Base-by-base conservation (phyloP, 2,329 filamentous ascomycete species). In the Exserohilum rostratum region DNA sequence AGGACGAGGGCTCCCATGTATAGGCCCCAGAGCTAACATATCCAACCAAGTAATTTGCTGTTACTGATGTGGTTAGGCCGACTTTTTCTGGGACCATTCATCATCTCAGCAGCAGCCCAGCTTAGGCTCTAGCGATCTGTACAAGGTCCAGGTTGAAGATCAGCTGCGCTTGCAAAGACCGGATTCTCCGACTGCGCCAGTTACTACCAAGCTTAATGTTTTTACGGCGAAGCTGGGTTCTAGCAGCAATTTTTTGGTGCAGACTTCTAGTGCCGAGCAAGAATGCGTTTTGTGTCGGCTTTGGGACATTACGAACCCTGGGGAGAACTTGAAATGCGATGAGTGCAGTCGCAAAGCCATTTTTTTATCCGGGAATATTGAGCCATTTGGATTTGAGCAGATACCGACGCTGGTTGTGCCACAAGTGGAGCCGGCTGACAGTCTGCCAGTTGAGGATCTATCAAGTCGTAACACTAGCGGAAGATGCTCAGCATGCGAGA, bases 401-500 rank as follows among this genome's bases (percentile, higher is more conserved):
- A n/a, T 11, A 13, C 31, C 53, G 10, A 55, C 48, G 35, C 33
- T n/a, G 7, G 9, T 18, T 11, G n/a, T 5, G n/a, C 17, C 18
- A 30, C 18, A 2, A 46, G 20, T n/a, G 29, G 6, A 45, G 13
- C n/a, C 5, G 3, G 1, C 13, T 12, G 20, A 12, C 18, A 12
- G n/a, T 25, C 12, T 15, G 12, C 30, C 29, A 12, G n/a, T 17
- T 10, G 47, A 46, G 30, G 17, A 29, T n/a, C 1, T 17, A 2
- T 38, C 47, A 9, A 48, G 13, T 10, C 17, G n/a, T 15, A 3
- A 22, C 29, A 48, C 25, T 15, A 18, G 27, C 11, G 46, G 49
- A 22, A 62, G 60, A 31, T 70, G 66, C 46, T 67, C 67, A 17
- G 59, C 62, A 18, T 71, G 66, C 44, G 65, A 71, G 18, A 47